phyloP scores from a whole-genome alignment of 2,329 filamentous ascomycete genomes.

The Sphaerostilbella broomeana region DNA sequence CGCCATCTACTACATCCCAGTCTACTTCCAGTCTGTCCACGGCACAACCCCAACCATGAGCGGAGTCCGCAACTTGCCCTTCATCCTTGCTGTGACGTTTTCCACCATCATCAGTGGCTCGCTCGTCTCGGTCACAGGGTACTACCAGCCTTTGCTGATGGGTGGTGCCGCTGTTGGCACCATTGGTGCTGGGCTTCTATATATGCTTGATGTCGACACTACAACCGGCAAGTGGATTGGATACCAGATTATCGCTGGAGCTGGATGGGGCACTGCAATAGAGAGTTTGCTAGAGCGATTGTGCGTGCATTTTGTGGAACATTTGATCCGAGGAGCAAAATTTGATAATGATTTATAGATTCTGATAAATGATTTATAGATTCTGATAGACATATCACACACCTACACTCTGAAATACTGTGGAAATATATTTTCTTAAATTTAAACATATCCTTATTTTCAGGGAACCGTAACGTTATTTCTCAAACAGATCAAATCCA shows the following conservation, averaged over 20 bases:
- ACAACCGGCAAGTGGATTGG: constrained; percentile 43
- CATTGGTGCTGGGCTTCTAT: constrained; percentile 37
- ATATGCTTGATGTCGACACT: constrained; percentile 33
- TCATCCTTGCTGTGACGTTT: constrained; percentile 39
- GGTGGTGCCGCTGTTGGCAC: constrained; percentile 38
- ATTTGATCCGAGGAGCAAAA: too few species aligned
- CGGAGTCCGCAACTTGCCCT: constrained; percentile 40
- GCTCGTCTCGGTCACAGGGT: constrained; percentile 33
- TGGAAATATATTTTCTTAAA: too few species aligned
- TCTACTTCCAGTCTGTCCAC: constrained; percentile 40
- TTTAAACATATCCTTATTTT: too few species aligned
- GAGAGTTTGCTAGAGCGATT: too few species aligned
- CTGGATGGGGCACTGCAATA: constrained; percentile 38
- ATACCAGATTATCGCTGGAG: constrained; percentile 46
- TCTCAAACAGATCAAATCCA: too few species aligned
- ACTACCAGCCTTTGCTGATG: constrained; percentile 40
- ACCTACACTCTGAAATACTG: too few species aligned
- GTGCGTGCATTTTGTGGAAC: too few species aligned
- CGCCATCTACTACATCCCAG: constrained; percentile 41
- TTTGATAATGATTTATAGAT: too few species aligned
- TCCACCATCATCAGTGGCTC: constrained; percentile 34
- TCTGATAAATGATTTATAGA: too few species aligned
- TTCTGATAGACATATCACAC: too few species aligned
- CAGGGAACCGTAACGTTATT: too few species aligned
- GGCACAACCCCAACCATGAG: constrained; percentile 32